Evolutionary conservation across 495 filamentous ascomycete genomes (phyloP), one percentile per base, ranked within the genome.

Genomic region (Xylaria grammica): DNA sequence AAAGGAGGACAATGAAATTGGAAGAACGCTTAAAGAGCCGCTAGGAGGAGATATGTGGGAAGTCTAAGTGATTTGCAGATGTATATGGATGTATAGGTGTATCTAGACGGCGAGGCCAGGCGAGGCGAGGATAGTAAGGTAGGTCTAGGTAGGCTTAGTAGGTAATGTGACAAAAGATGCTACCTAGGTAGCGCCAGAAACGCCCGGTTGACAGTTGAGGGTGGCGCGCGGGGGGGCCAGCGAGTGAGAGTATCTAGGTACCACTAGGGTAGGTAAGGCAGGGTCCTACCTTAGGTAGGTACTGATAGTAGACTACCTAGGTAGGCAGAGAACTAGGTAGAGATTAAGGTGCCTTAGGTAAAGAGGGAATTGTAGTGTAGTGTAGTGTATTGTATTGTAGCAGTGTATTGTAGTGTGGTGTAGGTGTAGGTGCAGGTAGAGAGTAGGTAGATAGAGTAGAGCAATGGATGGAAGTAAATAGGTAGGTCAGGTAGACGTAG

Each of bases 61-160:
- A 38, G 32, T 42, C 40, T 42, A 42, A 15, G 40, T 42, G 40
- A 17, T 42, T 7, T 42, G 40, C 40, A 17, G 40, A 42, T 5
- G 45, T 24, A 48, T 5, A 32, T 32, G 10, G 52, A 57, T 26
- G 55, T 45, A 59, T 26, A 44, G 20, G 55, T 42, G 52, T n/a
- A n/a, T 26, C 3, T 54, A 15, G 13, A 19, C 11, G 49, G 49
- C 13, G 30, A 63, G 24, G 29, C 15, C 19, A 49, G 22, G 49
- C 30, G 45, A 34, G 42, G 22, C 24, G 50, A 3, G 7, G 38
- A 46, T 59, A 58, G 22, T 24, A 20, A 38, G 54, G 42, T 54
- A 54, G 51, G 51, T 22, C 51, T 22, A 29, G 7, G 34, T 15
- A 15, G 34, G 7, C 34, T 38, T 15, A 6, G 6, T 38, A 15